Base-by-base conservation (phyloP, 352 stramenopile species). In the Pythium apleroticum region DNA sequence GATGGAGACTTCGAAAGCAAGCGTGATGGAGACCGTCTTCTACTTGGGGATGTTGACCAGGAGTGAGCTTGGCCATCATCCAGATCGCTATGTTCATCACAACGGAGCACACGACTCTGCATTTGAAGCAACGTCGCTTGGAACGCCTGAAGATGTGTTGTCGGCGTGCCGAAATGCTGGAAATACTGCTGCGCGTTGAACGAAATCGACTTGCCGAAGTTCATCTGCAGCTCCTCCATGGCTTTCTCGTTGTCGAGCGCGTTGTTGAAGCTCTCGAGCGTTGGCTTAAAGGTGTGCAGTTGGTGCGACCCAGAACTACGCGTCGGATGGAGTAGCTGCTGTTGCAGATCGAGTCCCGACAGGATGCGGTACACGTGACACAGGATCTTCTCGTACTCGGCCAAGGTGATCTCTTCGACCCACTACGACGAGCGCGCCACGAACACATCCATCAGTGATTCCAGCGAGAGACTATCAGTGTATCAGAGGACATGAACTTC, bases 301-400 rank as follows among this genome's bases (percentile, higher is more conserved):
- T 69, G 53, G 48, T 57, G 30, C 28, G 31, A 20, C 6, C 5
- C 20, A 33, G 52, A 46, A 12, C 12, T 30, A 15, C 30, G 50
- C 14, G 25, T 30, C 1, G 22, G 6, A 30, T 14, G 11, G 37
- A 54, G 19, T 22, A 12, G 10, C 22, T 46, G 22, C 17, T 22
- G 22, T 12, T 37, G 33, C 0, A 48, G 49, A 1, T 72, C 55
- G 24, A 67, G 50, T 8, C 60, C 65, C 8, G 57, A 63, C 8
- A 77, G 50, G 27, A 74, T 63, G 15, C 57, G 49, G 49, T 76
- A 53, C 4, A 81, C 54, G 57, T 71, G 66, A 11, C 57, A n/a
- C 22, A 86, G 78, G 20, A 81, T 72, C 45, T 71, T 69, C 39
- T 73, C 59, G 60, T 83, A 86, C 43, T 80, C 77, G 6, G 43